Conservation (phyloP, 2,329 filamentous ascomycete genomes). For the Cryphonectria radicalis region DNA sequence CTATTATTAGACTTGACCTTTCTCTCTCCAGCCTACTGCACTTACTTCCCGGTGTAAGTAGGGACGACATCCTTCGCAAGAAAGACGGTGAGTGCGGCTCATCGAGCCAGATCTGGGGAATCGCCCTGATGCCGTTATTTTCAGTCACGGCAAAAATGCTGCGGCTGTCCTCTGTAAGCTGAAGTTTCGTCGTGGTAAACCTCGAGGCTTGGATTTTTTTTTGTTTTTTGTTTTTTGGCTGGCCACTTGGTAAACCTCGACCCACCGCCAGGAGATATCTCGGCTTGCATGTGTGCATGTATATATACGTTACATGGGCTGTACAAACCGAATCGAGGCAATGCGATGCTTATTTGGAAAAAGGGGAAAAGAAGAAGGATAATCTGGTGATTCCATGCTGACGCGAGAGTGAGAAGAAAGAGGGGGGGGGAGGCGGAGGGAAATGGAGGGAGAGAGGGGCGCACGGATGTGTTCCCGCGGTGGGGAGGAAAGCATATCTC, state of each 20-base stretch:
- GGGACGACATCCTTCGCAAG: background rate
- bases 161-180: background rate
- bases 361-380: too few species aligned
- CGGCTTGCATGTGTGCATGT: background rate
- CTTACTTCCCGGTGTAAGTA: background rate
- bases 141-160: background rate
- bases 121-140: background rate
- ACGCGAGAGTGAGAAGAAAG: too few species aligned
- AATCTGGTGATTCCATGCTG: background rate
- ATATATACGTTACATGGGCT: background rate
- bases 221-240: background rate
- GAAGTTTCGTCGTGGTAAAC: background rate
- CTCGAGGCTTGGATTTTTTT: too few species aligned
- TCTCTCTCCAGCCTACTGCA: background rate
- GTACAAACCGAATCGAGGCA: background rate
- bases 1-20: background rate
- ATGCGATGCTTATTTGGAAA: background rate
- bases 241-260: background rate
- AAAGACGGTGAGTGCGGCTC: background rate
- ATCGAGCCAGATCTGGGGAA: background rate
- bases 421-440: too few species aligned
- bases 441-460: background rate
- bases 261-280: background rate
- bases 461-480: background rate
- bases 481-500: constrained; percentile 8